Base-by-base conservation (phyloP, 139 green algal species). In the Marvania coccoides region DNA sequence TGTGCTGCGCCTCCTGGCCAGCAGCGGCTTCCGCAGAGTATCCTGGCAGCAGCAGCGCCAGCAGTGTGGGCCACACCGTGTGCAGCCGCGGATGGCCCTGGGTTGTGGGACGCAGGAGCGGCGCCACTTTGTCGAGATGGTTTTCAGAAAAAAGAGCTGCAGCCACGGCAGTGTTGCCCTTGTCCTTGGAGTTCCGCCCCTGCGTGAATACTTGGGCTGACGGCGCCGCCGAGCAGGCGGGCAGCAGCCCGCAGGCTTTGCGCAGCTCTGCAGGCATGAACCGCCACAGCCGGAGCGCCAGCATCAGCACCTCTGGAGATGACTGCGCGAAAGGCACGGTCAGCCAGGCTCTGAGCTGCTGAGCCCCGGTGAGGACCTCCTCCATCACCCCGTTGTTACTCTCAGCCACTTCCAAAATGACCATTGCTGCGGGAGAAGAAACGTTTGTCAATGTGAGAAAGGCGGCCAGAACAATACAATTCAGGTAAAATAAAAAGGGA, bases 281-380 rank as follows among this genome's bases (percentile, higher is more conserved):
- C 6, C 73, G 63, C 87, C 87, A 94, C 60, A 90, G 65, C 8
- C 69, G 74, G 67, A 92, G 72, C 0, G 81, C 79, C 53, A 94
- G 60, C 59, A 85, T 60, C 37, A 92, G 73, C 0, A 65, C 69
- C 23, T 78, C 63, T 3, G 73, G 33, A 8, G 55, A 45, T 12
- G 65, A 36, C 29, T 58, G 35, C 0, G 28, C 40, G 6, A 48
- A 3, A 36, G 57, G 5, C 0, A 62, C 33, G 5, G 48, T 48
- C 26, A 76, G 48, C 71, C 48, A 75, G 33, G 47, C 35, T 24
- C 29, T 33, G 29, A 62, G 45, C 47, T 67, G 42, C 0, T n/a
- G 53, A 26, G 47, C 24, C 4, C 12, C 47, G 1, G 46, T 47
- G 13, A 33, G 30, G 23, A 48, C 40, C 48, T 74, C 29, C 6